Evolutionary conservation across 2,329 filamentous ascomycete genomes (phyloP).

Genomic region (Chaetomium sp.): DNA sequence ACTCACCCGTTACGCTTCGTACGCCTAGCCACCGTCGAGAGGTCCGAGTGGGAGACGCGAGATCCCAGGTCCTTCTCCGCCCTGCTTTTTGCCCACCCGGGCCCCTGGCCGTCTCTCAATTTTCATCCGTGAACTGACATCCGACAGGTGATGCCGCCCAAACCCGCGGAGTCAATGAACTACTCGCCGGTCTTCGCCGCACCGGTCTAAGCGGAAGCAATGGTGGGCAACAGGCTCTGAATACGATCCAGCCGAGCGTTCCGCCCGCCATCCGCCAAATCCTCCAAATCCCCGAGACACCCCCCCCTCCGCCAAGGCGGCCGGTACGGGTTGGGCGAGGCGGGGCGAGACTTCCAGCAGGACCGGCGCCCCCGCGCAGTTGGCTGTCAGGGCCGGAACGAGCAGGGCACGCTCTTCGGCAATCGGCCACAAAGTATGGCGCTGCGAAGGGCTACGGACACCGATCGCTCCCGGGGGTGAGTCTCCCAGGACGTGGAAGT

Average conservation of each 20-base stretch:
- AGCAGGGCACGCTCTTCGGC: constrained; percentile 12
- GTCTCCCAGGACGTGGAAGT: constrained; percentile 40
- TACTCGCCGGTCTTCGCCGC: constrained; percentile 52
- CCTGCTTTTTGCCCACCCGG: too few species aligned
- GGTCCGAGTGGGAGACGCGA: not conserved
- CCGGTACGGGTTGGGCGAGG: constrained; percentile 38
- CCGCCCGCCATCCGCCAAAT: constrained; percentile 54
- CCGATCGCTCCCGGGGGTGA: constrained; percentile 37
- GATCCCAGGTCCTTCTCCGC: not conserved
- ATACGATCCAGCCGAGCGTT: constrained; percentile 41
- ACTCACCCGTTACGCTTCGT: constrained; percentile 2
- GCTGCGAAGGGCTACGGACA: not conserved
- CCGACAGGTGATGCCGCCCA: constrained; percentile 14
- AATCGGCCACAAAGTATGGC: constrained; percentile 5
- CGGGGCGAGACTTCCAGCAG: constrained; percentile 49
- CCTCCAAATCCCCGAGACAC: constrained; percentile 53
- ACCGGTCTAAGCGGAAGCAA: constrained; percentile 28
- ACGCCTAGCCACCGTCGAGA: not conserved
- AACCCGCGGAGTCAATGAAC: constrained; percentile 50
- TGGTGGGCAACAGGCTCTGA: constrained; percentile 7
- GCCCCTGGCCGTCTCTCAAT: too few species aligned
- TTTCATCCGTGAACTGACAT: not conserved
- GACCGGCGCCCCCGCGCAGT: constrained; percentile 53
- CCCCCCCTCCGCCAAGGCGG: constrained; percentile 43
- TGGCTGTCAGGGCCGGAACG: constrained; percentile 40